Evolutionary conservation across 495 filamentous ascomycete species (phyloP), one percentile per base, ranked within the genome.

Genomic region (Clohesyomyces aquaticus): DNA sequence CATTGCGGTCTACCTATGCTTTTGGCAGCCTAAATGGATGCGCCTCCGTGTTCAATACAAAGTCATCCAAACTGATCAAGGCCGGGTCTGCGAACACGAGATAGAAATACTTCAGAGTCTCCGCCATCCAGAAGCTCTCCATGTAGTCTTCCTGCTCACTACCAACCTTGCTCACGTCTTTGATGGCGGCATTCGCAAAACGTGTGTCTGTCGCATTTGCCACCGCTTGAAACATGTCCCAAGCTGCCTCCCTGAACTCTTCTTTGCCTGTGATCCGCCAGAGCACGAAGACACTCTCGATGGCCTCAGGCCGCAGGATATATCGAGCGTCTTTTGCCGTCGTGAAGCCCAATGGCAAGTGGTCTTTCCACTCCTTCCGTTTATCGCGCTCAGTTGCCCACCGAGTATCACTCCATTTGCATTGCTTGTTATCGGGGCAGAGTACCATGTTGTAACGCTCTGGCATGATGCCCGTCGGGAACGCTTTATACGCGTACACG

Each of bases 211-310:
- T 89, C 38, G 78, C 77, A 53, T 81, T 81, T 18, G 81, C 78
- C 27, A 93, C 85, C 32, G 80, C 79, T 49, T 78, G 71, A 71
- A 90, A 93, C 87, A 93, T 93, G 21, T 79, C 78, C 90, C 90
- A 93, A 18, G 89, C 90, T 10, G 81, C 74, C 14, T 91, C 88
- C 59, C 84, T 79, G 23, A 87, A 78, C n/a, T 81, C 81, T 25
- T 79, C 74, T 46, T 89, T 82, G 14, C 89, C 90, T 0, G 89
- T 91, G 45, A 91, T 84, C 3, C 90, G 82, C 69, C 90, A 91
- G 67, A 91, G 81, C 38, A 91, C 77, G 71, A 92, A 93, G 3
- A 93, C 74, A 23, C 85, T 73, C 59, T 76, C 74, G 56, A 76
- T 76, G 9, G 67, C 78, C 48, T 78, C 88, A 63, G 75, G 74